Evolutionary conservation across 148 eudicot species (phyloP), one percentile per base, ranked within the genome.

Genomic region (Suaeda aralocaspica): DNA sequence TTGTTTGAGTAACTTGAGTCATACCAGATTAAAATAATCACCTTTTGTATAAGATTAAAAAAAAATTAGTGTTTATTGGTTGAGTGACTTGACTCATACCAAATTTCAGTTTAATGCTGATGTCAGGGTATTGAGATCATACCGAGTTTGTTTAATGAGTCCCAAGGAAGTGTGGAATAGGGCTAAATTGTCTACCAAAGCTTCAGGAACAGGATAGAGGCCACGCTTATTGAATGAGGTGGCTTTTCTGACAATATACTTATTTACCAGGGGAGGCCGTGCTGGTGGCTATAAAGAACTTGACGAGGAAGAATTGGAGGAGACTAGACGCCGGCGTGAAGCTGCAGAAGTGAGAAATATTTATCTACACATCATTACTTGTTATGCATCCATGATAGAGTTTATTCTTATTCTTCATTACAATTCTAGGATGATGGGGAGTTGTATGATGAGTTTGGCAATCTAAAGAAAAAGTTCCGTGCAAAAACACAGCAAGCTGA

Each of bases 271-370:
- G 84, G 98, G 98, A 80, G 97, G 98, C 7, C 95, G 98, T 58
- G 98, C 81, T 57, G 98, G 98, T 76, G 98, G 98, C 70, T 93
- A 93, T 84, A 93, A 93, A 81, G 98, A 91, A 82, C 92, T 93
- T 59, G 98, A 93, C 69, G 96, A 93, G 77, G 85, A 91, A 79
- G 98, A 93, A 81, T 65, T 93, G 65, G 98, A 90, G 78, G 98
- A 93, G 84, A 87, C 91, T 50, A 93, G 96, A 24, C 88, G 97
- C 6, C 77, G 98, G 26, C 85, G 91, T 66, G 98, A 91, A 74
- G 96, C 97, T 66, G 98, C 89, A 82, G 87, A 85, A 76, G 96
- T 87, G 81, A 85, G 82, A 74, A 60, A 50, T 53, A 48, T 64
- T 9, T 36, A 26, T 56, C 50, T 49, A 12, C 10, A 71, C 48